phyloP scores from a whole-genome alignment of 495 filamentous ascomycete species.

The Penicillium cosmopolitanum region DNA sequence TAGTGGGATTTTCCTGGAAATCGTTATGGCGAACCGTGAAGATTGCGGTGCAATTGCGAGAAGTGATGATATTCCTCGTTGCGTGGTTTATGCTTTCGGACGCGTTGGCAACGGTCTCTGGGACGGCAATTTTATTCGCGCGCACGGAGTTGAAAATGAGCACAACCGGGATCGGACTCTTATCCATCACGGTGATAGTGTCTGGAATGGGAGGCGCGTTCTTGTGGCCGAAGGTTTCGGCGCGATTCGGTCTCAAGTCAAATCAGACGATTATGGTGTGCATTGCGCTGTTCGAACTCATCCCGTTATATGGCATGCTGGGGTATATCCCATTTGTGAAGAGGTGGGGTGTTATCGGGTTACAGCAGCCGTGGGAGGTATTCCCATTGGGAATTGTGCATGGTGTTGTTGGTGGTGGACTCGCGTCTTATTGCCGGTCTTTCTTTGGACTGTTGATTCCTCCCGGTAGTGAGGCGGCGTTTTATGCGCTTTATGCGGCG shows the following conservation, averaged over 20 bases:
- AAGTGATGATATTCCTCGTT: conserved; percentile 79
- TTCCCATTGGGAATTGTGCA: conserved; percentile 84
- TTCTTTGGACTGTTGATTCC: conserved; percentile 85
- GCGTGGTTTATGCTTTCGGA: conserved; percentile 92
- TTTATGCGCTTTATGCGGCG: conserved; percentile 91
- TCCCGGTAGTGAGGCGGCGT: conserved; percentile 87
- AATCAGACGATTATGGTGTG: conserved; percentile 83
- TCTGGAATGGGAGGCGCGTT: conserved; percentile 83
- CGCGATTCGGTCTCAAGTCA: conserved; percentile 61
- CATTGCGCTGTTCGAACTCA: conserved; percentile 81
- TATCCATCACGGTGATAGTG: conserved; percentile 80
- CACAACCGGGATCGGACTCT: conserved; percentile 72
- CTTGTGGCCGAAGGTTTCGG: conserved; percentile 74
- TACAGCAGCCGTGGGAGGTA: conserved; percentile 91
- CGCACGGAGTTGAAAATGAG: conserved; percentile 85
- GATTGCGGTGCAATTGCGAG: conserved; percentile 71
- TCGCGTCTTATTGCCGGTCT: conserved; percentile 83
- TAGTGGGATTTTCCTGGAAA: conserved; percentile 78
- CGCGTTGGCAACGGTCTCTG: conserved; percentile 85
- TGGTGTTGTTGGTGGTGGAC: conserved; percentile 81
- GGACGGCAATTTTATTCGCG: conserved; percentile 89
- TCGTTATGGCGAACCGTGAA: conserved; percentile 76
- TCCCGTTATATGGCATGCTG: conserved; percentile 83
- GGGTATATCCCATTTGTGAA: conserved; percentile 79
- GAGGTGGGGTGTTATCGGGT: conserved; percentile 72